Evolutionary conservation across 768 basidiomycete genomes (phyloP), one percentile per base, ranked within the genome.

Genomic region (Tephrocybe sp.): DNA sequence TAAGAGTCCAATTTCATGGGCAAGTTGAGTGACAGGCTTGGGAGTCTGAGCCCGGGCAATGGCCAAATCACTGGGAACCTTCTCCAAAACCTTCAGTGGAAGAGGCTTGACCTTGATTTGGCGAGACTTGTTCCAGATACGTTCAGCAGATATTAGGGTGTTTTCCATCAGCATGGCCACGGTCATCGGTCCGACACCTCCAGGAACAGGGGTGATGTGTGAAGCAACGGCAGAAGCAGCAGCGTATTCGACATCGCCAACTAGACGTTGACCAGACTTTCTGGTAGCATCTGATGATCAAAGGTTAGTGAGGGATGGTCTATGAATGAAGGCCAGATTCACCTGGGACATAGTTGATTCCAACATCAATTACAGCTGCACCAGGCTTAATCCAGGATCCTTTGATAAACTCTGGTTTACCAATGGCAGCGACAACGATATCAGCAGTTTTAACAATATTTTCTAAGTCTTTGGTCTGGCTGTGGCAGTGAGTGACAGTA

Each of bases 151-250:
- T 56, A 78, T 73, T 58, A 92, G 72, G 1, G 95, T 96, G 71
- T 98, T 99, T 63, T 85, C 80, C 95, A 99, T 98, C 56, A 99
- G 84, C 75, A 98, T 79, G 17, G 97, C 97, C 51, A 99, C 97
- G 12, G 97, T 99, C 95, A 98, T 97, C n/a, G 97, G 97, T 11
- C 97, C 97, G 46, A 99, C 97, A 51, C 97, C 97, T 68, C 97
- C 97, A 0, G 97, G 97, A 20, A 99, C 97, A 17, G 97, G 97
- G 0, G 97, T 99, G 61, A 99, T 97, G 69, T 87, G 73, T 1
- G 91, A 89, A 1, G 97, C 96, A 52, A 87, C 82, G 39, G 73
- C 63, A 20, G 80, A 71, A n/a, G 92, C 95, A 5, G 87, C 76
- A 7, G 76, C 75, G 62, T 83, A 98, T 55, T 97, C 85, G 44